Evolutionary conservation across 2,329 filamentous ascomycete genomes (phyloP), one percentile per base, ranked within the genome.

Genomic region (Hypoxylon sp.): DNA sequence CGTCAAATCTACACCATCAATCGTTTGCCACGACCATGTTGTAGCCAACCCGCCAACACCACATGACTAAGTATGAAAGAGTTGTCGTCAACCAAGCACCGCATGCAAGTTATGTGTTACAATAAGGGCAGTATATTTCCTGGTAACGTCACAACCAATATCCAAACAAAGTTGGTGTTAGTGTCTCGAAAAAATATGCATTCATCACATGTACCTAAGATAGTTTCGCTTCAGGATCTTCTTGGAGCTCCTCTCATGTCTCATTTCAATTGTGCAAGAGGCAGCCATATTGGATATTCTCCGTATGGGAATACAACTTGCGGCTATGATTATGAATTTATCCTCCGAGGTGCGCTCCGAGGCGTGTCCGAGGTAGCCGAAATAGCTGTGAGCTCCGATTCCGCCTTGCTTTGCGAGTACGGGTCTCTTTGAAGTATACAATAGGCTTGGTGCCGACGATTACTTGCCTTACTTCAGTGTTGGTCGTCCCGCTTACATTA

Each of bases 311-410:
- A 54, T 26, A 32, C 55, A 46, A 61, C n/a, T 32, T 22, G 22
- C 20, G 14, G 14, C 16, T 33, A 32, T 28, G 8, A 40, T n/a
- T n/a, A n/a, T n/a, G n/a, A 40, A 20, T 40, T 20, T 26, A 6
- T 40, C 30, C 49, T 65, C 61, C 65, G 61, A 65, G 53, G 18
- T 45, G 33, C 48, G 24, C 50, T 59, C 65, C 65, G 61, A 65
- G 42, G 18, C 26, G 20, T 50, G 22, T 62, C 65, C 57, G 61
- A 67, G 44, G 32, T n/a, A 22, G 12, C n/a, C 30, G 14, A 12
- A 51, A 20, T 40, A 14, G 16, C 42, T 49, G 24, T 24, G n/a
- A 49, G 36, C 50, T 61, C 57, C 54, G 45, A 54, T 62, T 51
- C 4, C 56, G 51, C 64, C 59, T 55, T 51, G 46, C 51, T 55